phyloP scores from a whole-genome alignment of 306 rosid genomes.

The Herpetospermum pedunculosum region DNA sequence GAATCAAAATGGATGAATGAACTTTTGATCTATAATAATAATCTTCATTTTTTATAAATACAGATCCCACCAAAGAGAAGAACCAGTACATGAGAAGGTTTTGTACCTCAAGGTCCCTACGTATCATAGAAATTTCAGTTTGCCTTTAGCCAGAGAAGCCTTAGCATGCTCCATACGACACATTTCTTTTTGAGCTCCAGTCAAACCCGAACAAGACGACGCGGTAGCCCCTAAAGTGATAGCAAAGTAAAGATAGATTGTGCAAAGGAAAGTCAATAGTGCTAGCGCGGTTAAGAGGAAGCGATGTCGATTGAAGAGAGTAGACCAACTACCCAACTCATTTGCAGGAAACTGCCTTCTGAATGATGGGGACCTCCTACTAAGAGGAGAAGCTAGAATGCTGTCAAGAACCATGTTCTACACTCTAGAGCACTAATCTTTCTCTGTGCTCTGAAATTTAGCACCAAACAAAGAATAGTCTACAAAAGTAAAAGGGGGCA shows the following conservation, averaged over 20 bases:
- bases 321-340: constrained; percentile 69
- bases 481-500: not conserved
- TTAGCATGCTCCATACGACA: constrained; percentile 64
- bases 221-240: constrained; percentile 47
- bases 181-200: constrained; percentile 44
- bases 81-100: constrained; percentile 5
- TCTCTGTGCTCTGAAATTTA: not conserved
- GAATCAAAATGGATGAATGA: not conserved
- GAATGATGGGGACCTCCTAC: constrained; percentile 47
- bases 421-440: constrained; percentile 1
- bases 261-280: constrained; percentile 57
- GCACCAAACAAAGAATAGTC: not conserved
- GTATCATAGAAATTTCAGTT: constrained; percentile 61
- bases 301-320: constrained; percentile 66
- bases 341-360: constrained; percentile 38
- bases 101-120: not conserved
- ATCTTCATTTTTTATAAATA: not conserved
- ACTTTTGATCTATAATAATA: not conserved
- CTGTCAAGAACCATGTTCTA: constrained; percentile 71
- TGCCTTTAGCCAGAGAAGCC: constrained; percentile 49
- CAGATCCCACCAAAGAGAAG: not conserved
- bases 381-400: constrained; percentile 62
- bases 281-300: constrained; percentile 63
- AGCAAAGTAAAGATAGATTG: constrained; percentile 80
- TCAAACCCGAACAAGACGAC: constrained; percentile 44